Conservation (phyloP, 1,139 yeast species). For the Ogataea hybrid region DNA sequence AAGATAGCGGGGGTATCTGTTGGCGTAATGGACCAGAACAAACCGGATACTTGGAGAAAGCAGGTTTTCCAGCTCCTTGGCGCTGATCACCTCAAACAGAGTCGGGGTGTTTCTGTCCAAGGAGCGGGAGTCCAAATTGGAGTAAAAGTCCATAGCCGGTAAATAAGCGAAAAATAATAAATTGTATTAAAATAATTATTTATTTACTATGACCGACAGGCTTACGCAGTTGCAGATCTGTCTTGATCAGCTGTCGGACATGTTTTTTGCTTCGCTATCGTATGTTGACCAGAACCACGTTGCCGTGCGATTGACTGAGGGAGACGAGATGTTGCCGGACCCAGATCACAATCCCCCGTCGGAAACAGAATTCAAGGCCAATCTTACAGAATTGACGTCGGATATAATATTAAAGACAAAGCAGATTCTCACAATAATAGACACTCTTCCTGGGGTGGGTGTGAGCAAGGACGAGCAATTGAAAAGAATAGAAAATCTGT, state of each 20-base stretch:
- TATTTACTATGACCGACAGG: constrained; percentile 64
- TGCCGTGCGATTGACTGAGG: constrained; percentile 44
- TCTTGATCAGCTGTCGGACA: constrained; percentile 80
- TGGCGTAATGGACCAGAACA: constrained; percentile 78
- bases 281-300: constrained; percentile 76
- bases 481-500: constrained; percentile 58
- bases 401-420: constrained; percentile 84
- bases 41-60: constrained; percentile 83
- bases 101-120: constrained; percentile 78
- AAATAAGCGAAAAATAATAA: constrained; percentile 3
- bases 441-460: constrained; percentile 90
- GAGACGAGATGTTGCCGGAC: constrained; percentile 53
- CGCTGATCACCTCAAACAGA: constrained; percentile 76
- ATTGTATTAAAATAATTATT: not conserved
- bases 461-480: constrained; percentile 77
- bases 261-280: constrained; percentile 86
- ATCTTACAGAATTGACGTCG: constrained; percentile 70
- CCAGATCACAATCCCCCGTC: constrained; percentile 45
- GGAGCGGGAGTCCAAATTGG: constrained; percentile 74
- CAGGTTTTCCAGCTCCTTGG: constrained; percentile 73
- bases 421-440: constrained; percentile 83
- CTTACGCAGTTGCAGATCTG: constrained; percentile 91
- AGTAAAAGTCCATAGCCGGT: constrained; percentile 69
- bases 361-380: constrained; percentile 50
- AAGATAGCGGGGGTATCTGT: constrained; percentile 69